These are phyloP conservation scores for Combretum micranthum DNA, from an alignment of 345 rosid genomes.

Conservation along the genomic window DNA sequence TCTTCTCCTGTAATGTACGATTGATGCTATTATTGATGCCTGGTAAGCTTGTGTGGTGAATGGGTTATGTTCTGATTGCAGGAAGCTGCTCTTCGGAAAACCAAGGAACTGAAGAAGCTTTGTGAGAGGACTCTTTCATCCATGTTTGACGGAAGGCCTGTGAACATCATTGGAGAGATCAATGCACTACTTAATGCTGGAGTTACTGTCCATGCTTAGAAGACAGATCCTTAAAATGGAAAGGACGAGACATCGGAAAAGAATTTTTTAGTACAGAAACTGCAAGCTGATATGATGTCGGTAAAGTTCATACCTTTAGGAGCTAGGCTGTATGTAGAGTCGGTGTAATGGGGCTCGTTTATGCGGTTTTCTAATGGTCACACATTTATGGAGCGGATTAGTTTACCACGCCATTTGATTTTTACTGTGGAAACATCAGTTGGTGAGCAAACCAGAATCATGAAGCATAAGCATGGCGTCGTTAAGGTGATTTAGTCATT, in stretches of 20 bases:
- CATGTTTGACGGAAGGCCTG: conserved; percentile 94
- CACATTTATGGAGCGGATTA: too few relatives aligned
- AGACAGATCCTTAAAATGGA: not conserved
- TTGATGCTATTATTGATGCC: conserved; percentile 1
- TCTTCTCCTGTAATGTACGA: not conserved
- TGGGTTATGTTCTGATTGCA: conserved; percentile 23
- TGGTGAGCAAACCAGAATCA: too few relatives aligned
- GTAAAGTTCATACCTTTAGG: too few relatives aligned
- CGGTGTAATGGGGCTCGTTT: too few relatives aligned
- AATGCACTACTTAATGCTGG: conserved; percentile 72
- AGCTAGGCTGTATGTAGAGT: too few relatives aligned
- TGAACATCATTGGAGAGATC: conserved; percentile 91
- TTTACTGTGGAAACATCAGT: too few relatives aligned
- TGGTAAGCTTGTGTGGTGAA: not conserved
- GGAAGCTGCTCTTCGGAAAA: conserved; percentile 78
- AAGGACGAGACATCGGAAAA: too few relatives aligned
- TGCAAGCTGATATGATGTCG: not conserved
- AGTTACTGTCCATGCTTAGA: conserved; percentile 29
- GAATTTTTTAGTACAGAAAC: not conserved
- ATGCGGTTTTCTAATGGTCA: too few relatives aligned
- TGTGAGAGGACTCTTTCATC: conserved; percentile 84
- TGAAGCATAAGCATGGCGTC: too few relatives aligned
- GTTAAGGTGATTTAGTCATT: too few relatives aligned
- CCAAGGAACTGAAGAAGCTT: conserved; percentile 81
- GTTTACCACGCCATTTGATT: too few relatives aligned